Evolutionary conservation across 805 yeast species (phyloP), one percentile per base, ranked within the genome.

Genomic region (Monosporozyma aquatica): DNA sequence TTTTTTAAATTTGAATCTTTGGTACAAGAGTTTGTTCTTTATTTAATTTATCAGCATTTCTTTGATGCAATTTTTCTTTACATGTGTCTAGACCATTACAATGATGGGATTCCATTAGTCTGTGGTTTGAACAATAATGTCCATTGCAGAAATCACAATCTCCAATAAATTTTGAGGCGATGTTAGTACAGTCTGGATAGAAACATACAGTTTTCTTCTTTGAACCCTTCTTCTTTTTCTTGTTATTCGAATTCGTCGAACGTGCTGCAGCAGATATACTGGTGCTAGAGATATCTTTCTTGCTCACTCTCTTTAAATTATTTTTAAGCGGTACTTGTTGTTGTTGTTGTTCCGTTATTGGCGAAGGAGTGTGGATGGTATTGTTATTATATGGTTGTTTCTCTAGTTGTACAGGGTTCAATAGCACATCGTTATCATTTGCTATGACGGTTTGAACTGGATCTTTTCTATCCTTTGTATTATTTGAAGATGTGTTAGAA

Each of bases 81-180:
- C 94, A 86, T 49, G 67, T 72, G 56, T 80, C 82, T 45, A 87
- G 71, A 6, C 92, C 95, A 44, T 72, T 69, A 59, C 96, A 87
- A 45, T 71, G 61, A 64, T 87, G 96, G 61, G 80, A 87, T 63
- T 87, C 96, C 65, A 87, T 69, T 43, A 87, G 69, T 43, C 96
- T 74, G 66, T 87, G 96, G 55, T 82, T 82, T 25, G 90, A 81
- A 63, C 96, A 87, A 62, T 77, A 87, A 55, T 80, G 82, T 36
- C 95, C 94, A 38, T 76, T 75, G 62, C 96, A 87, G 58, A 80
- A 82, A 42, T 78, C 74, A 62, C 96, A 87, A 59, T 81, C 87
- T 38, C 96, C 96, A 35, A 85, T 75, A 39, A 75, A 72, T 20
- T 77, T 67, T 40, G 73, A 62, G 1, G 89, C 85, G 10, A 75